A percentile compares a stretch with the other conserved stretches of the same genome.
Evolutionary conservation across 208 protist species (phyloP).

Genomic region (Acanthamoeba lugdunensis): DNA sequence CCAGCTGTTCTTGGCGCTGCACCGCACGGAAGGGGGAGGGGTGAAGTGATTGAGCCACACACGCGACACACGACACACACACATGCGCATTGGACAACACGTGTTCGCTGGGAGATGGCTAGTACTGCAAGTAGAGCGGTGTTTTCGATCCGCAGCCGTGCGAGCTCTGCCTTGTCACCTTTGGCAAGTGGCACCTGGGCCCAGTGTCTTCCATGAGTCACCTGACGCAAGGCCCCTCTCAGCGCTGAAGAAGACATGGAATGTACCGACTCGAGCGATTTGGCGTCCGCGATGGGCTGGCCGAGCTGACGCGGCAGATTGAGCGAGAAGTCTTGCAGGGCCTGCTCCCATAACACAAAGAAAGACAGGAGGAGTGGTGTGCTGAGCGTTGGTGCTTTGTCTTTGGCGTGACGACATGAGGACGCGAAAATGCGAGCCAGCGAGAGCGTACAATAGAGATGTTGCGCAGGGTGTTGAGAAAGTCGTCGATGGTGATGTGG

Average conservation of each 20-base stretch:
- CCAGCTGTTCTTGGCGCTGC: slow-evolving; percentile 28
- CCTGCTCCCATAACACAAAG: neutral
- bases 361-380: neutral
- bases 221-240: neutral
- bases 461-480: slow-evolving; percentile 31
- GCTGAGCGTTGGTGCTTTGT: neutral
- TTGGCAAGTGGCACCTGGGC: neutral
- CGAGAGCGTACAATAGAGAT: slow-evolving; percentile 26
- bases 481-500: slow-evolving; percentile 23
- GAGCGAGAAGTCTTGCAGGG: slow-evolving; percentile 48
- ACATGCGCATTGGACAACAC: neutral
- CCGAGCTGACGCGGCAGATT: neutral
- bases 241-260: neutral
- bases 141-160: slow-evolving; percentile 33
- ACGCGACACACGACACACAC: neutral
- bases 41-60: neutral
- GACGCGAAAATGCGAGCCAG: neutral
- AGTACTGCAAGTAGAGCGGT: slow-evolving; percentile 2
- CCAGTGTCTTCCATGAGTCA: neutral
- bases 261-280: neutral
- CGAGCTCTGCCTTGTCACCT: neutral
- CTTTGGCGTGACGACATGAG: neutral
- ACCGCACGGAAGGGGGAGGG: neutral
- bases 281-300: neutral
- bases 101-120: neutral